Percentiles rank a stretch among this genome's conserved stretches.
phyloP scores from a whole-genome alignment of 2,329 filamentous ascomycete genomes.

The Aspergillus candidus region DNA sequence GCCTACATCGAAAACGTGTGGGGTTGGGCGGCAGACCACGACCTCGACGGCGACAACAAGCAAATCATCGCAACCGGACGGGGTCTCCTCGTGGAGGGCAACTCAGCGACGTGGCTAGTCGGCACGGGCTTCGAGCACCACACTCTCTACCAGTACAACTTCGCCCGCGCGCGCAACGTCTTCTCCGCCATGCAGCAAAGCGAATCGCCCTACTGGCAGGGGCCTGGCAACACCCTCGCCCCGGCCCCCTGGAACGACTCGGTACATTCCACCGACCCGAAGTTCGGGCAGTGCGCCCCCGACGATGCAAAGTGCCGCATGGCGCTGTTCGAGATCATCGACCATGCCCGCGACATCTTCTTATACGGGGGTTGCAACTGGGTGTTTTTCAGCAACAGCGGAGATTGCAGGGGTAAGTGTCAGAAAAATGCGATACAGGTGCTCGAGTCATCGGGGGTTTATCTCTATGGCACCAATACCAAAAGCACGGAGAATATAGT shows the following conservation, averaged over 20 bases:
- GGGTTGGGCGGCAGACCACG: conserved; percentile 46
- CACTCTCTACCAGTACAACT: conserved; percentile 45
- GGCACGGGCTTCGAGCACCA: conserved; percentile 45
- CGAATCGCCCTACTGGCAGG: conserved; percentile 30
- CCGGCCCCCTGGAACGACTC: conserved; percentile 23
- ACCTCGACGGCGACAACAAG: conserved; percentile 37
- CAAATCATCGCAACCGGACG: conserved; percentile 35
- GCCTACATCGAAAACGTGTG: conserved; percentile 52
- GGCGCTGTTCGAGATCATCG: conserved; percentile 27
- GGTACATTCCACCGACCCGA: conserved; percentile 19
- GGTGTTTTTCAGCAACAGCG: conserved; percentile 36
- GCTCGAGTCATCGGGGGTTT: conserved; percentile 18
- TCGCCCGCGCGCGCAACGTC: conserved; percentile 37
- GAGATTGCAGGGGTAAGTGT: conserved; percentile 29
- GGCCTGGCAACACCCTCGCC: conserved; percentile 26
- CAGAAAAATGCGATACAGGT: conserved; percentile 33
- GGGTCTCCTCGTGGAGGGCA: conserved; percentile 37
- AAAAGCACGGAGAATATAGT: conserved; percentile 28
- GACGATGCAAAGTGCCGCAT: conserved; percentile 33
- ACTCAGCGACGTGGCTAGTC: conserved; percentile 40
- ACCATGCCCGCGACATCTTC: conserved; percentile 26
- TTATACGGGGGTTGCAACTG: conserved; percentile 37
- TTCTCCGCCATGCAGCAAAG: conserved; percentile 34
- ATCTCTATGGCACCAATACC: conserved; percentile 26
- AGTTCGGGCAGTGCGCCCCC: conserved; percentile 22